A percentile compares a stretch with the other conserved stretches of the same genome.
Evolutionary conservation across 1,284 basidiomycete species (phyloP).

Genomic region (Marasmius sp.): DNA sequence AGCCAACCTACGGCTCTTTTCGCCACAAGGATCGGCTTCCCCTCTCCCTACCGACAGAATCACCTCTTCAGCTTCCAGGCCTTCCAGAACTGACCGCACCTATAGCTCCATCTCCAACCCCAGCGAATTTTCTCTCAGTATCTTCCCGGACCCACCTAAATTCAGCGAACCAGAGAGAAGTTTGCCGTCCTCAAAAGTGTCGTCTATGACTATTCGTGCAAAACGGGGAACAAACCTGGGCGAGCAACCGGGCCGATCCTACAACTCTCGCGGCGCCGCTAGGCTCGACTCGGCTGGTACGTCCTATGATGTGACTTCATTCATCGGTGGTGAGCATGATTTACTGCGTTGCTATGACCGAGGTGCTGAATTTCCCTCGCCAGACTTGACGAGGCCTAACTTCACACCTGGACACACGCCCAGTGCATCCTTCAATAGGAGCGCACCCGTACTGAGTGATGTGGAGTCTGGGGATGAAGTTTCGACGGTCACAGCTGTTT

Average conservation of each 20-base stretch:
- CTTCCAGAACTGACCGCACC: slow-evolving; percentile 6
- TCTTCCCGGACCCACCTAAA: slow-evolving; percentile 65
- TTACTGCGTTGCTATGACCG: neutral
- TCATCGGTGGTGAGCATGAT: slow-evolving; percentile 58
- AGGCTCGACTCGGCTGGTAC: slow-evolving; percentile 48
- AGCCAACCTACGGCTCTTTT: slow-evolving; percentile 52
- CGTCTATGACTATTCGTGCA: slow-evolving; percentile 4
- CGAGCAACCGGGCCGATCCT: neutral
- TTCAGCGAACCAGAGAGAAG: slow-evolving; percentile 16
- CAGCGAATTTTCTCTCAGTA: slow-evolving; percentile 69
- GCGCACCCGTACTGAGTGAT: slow-evolving; percentile 7
- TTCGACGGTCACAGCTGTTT: slow-evolving; percentile 6
- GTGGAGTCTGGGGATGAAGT: slow-evolving; percentile 21
- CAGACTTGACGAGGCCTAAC: slow-evolving; percentile 22
- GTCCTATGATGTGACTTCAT: slow-evolving; percentile 74
- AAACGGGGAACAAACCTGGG: neutral
- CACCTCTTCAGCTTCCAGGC: slow-evolving; percentile 14
- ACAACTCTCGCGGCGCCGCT: slow-evolving; percentile 7
- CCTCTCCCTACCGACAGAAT: slow-evolving; percentile 6
- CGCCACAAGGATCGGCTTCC: slow-evolving; percentile 25
- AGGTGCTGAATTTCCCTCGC: neutral
- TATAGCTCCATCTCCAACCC: slow-evolving; percentile 8
- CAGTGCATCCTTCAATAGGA: slow-evolving; percentile 1
- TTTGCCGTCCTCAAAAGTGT: neutral
- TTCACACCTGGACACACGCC: slow-evolving; percentile 2